Conservation (phyloP, 768 basidiomycete species). For the Lyophyllum shimeji region DNA sequence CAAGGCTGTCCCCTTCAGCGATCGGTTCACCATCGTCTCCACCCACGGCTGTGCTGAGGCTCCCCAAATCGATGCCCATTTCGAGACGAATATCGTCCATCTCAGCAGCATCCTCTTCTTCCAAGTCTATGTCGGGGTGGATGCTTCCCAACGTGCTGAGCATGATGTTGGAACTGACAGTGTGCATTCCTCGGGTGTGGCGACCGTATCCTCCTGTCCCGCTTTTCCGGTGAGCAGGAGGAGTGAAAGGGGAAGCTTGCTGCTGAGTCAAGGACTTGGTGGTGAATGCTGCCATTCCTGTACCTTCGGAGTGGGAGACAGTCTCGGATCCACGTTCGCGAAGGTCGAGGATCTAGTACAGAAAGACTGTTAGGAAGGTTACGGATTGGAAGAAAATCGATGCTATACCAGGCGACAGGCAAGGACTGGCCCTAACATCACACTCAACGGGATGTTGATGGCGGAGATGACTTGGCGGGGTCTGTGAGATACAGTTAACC, state of each 20-base stretch:
- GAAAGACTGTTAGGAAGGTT: constrained; percentile 5
- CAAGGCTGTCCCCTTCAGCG: constrained; percentile 39
- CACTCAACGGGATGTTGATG: constrained; percentile 81
- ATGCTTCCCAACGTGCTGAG: constrained; percentile 65
- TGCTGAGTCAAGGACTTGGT: constrained; percentile 61
- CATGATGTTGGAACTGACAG: constrained; percentile 61
- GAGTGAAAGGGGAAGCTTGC: constrained; percentile 54
- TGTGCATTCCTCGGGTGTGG: constrained; percentile 42
- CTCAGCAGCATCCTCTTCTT: constrained; percentile 53
- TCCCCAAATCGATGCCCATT: constrained; percentile 52
- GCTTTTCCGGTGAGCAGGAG: constrained; percentile 44
- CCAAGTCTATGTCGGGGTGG: constrained; percentile 44
- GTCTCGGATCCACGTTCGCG: constrained; percentile 82
- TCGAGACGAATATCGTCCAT: constrained; percentile 58
- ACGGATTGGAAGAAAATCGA: not conserved
- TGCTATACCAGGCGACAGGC: constrained; percentile 70
- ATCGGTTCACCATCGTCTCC: constrained; percentile 54
- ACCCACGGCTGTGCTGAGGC: constrained; percentile 48
- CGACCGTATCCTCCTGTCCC: constrained; percentile 33
- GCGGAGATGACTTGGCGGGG: constrained; percentile 82
- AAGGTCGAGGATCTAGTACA: constrained; percentile 69
- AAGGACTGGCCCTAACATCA: constrained; percentile 79
- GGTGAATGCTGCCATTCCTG: constrained; percentile 64
- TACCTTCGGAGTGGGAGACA: constrained; percentile 72
- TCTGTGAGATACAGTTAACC: constrained; percentile 34